phyloP scores from a whole-genome alignment of 257 asterid genomes.

The Catharanthus roseus region DNA sequence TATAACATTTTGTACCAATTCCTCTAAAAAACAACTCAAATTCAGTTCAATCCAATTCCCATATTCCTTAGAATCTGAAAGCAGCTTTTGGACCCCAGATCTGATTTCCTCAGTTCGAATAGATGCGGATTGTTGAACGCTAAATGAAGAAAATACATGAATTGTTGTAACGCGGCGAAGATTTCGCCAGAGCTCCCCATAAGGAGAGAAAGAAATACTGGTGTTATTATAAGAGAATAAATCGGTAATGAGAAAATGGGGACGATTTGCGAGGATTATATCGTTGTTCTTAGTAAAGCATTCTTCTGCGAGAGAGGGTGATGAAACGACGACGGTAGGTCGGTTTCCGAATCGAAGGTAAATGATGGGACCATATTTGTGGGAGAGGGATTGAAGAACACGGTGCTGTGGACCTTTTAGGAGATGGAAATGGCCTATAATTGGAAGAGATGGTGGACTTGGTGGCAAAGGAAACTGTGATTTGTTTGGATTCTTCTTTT shows the following conservation, averaged over 20 bases:
- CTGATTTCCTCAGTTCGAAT: constrained; percentile 1
- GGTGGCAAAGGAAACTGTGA: too few species aligned
- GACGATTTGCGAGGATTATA: not conserved
- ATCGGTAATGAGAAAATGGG: not conserved
- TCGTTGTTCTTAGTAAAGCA: constrained; percentile 3
- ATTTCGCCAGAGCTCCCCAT: not conserved
- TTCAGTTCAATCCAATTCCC: not conserved
- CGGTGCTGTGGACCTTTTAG: not conserved
- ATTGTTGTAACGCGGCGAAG: not conserved
- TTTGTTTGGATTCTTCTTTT: not conserved
- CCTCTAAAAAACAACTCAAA: not conserved
- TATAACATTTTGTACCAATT: not conserved
- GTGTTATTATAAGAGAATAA: not conserved
- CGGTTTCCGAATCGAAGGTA: constrained; percentile 8
- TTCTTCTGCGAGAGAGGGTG: constrained; percentile 1
- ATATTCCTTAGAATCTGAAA: not conserved
- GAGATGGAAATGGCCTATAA: constrained; percentile 10
- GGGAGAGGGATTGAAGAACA: not conserved
- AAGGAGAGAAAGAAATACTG: not conserved
- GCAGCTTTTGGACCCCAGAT: not conserved
- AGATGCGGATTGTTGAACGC: not conserved
- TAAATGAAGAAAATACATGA: not conserved
- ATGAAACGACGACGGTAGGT: not conserved
- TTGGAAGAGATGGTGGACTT: constrained; percentile 2
- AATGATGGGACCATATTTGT: constrained; percentile 11